Percentiles rank a stretch among this genome's conserved stretches.
phyloP scores from a whole-genome alignment of 345 rosid species.

The Eutrema japonicum region DNA sequence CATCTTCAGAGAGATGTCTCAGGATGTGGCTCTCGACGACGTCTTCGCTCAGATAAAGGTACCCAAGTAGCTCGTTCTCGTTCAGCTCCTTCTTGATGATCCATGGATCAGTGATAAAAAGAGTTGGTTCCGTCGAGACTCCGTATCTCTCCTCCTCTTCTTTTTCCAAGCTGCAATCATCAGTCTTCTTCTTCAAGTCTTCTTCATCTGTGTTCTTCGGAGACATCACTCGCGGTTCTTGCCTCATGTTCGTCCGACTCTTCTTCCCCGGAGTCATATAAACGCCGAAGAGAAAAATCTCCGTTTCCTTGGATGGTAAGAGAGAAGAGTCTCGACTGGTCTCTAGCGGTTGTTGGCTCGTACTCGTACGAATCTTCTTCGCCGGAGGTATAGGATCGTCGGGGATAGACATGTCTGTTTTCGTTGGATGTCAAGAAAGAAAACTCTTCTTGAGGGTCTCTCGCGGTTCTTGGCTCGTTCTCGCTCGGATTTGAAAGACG shows the following conservation, averaged over 20 bases:
- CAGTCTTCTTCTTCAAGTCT: not conserved
- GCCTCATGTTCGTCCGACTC: not conserved
- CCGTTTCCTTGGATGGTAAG: not conserved
- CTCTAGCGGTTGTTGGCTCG: not conserved
- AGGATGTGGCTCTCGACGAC: not conserved
- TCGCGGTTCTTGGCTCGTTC: not conserved
- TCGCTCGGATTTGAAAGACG: not conserved
- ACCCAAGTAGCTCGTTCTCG: not conserved
- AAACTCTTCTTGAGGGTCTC: not conserved
- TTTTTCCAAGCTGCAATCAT: not conserved
- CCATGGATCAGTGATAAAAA: not conserved
- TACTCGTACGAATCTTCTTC: not conserved
- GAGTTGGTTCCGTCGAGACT: not conserved
- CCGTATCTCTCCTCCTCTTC: not conserved
- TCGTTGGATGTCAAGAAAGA: not conserved
- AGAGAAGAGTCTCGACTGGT: not conserved
- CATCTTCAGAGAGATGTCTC: constrained; percentile 2
- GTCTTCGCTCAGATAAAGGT: not conserved
- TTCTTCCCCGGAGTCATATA: not conserved
- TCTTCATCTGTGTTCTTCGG: not conserved
- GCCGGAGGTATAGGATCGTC: not conserved
- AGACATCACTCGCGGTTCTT: not conserved
- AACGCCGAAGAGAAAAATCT: not conserved
- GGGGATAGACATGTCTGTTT: not conserved
- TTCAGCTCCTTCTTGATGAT: constrained; percentile 4